Conservation (phyloP, 2,329 filamentous ascomycete genomes). For the Xylaria sp. region DNA sequence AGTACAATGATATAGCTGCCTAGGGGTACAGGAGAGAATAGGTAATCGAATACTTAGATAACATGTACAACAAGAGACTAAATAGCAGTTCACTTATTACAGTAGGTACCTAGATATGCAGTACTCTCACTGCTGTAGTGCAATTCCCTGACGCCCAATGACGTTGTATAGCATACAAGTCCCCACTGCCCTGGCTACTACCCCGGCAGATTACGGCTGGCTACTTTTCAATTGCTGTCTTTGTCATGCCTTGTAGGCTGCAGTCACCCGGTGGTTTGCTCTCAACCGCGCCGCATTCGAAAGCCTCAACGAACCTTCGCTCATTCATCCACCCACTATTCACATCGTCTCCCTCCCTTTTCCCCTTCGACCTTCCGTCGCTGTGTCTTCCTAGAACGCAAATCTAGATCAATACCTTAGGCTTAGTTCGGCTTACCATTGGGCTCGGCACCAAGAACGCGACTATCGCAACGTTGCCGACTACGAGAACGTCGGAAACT, state of each 20-base stretch:
- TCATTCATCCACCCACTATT: slow-evolving; percentile 16
- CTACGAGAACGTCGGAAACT: background rate
- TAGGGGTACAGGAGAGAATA: too few species aligned
- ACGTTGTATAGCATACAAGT: slow-evolving; percentile 22
- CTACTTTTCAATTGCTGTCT: slow-evolving; percentile 6
- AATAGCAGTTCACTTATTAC: too few species aligned
- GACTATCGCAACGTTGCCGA: background rate
- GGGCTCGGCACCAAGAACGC: background rate
- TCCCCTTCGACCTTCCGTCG: background rate
- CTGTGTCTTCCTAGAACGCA: background rate
- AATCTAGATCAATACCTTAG: background rate
- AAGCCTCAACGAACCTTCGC: slow-evolving; percentile 6
- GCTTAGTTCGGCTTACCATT: background rate
- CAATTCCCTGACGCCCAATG: slow-evolving; percentile 20
- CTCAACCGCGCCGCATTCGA: slow-evolving; percentile 13
- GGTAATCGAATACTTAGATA: too few species aligned
- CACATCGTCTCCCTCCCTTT: background rate
- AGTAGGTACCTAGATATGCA: too few species aligned
- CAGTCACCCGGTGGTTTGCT: background rate
- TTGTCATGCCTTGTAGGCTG: slow-evolving; percentile 13
- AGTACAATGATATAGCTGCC: too few species aligned
- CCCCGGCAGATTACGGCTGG: slow-evolving; percentile 6
- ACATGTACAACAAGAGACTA: too few species aligned
- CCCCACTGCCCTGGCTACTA: slow-evolving; percentile 3
- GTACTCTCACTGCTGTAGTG: background rate